These are phyloP conservation scores for Pythium folliculosum DNA, from an alignment of 352 stramenopile species.

Conservation along the genomic window DNA sequence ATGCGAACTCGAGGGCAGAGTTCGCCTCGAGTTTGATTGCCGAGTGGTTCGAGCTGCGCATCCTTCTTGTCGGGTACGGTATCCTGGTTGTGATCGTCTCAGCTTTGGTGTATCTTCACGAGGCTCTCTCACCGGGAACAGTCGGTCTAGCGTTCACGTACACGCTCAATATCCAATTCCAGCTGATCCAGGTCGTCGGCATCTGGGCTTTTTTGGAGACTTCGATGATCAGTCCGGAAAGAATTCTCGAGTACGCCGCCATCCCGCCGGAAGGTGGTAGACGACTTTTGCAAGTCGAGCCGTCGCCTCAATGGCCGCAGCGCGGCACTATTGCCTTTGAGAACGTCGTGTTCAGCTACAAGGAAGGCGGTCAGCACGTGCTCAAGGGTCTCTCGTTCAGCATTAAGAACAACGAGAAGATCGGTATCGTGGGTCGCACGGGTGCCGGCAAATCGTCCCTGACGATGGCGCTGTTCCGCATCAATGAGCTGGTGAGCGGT, in stretches of 20 bases:
- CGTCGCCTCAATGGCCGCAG: constrained; percentile 57
- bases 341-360: constrained; percentile 83
- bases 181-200: constrained; percentile 58
- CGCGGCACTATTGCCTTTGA: constrained; percentile 75
- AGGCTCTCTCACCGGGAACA: constrained; percentile 52
- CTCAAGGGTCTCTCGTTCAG: constrained; percentile 49
- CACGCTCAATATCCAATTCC: constrained; percentile 78
- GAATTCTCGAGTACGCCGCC: constrained; percentile 43
- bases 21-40: constrained; percentile 32
- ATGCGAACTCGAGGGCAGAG: constrained; percentile 34
- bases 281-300: constrained; percentile 26
- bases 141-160: constrained; percentile 88
- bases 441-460: constrained; percentile 88
- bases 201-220: constrained; percentile 35
- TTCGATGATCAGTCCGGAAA: constrained; percentile 47
- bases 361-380: constrained; percentile 38
- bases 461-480: constrained; percentile 90
- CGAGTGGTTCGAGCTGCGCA: constrained; percentile 49
- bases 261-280: constrained; percentile 30
- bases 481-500: constrained; percentile 86
- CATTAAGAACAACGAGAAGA: constrained; percentile 51
- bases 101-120: constrained; percentile 37
- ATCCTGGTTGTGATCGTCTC: constrained; percentile 40
- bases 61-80: constrained; percentile 45
- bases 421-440: constrained; percentile 90